phyloP scores from a whole-genome alignment of 1,284 basidiomycete genomes.

The Cerrena zonata region DNA sequence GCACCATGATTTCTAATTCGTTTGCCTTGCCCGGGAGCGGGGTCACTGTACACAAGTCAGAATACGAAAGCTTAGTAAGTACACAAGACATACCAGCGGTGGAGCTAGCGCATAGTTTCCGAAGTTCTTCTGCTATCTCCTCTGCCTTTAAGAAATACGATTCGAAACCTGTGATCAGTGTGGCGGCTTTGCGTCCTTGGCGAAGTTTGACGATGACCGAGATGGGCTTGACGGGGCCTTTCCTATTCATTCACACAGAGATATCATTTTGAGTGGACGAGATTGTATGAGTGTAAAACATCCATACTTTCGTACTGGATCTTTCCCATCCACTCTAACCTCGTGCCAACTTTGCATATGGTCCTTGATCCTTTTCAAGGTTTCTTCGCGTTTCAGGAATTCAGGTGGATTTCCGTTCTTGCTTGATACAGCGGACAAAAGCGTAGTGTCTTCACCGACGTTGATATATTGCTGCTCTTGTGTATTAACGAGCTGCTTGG shows the following conservation, averaged over 20 bases:
- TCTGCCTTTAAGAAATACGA: conserved; percentile 65
- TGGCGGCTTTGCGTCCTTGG: conserved; percentile 73
- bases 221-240: conserved; percentile 68
- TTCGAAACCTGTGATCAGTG: conserved; percentile 74
- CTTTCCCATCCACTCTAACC: conserved; percentile 45
- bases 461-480: conserved; percentile 66
- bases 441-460: conserved; percentile 45
- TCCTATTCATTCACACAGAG: conserved; percentile 41
- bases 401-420: conserved; percentile 44
- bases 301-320: conserved; percentile 44
- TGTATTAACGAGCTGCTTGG: conserved; percentile 60
- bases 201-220: conserved; percentile 64
- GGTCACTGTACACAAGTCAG: conserved; percentile 38
- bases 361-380: conserved; percentile 45
- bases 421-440: conserved; percentile 44
- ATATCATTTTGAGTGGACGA: conserved; percentile 5
- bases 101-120: conserved; percentile 69
- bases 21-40: conserved; percentile 48
- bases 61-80: neutral
- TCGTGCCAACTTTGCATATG: conserved; percentile 75
- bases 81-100: conserved; percentile 52
- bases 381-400: conserved; percentile 68
- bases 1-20: conserved; percentile 69
- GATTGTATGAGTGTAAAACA: neutral
- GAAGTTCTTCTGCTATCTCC: conserved; percentile 74